Conservation (phyloP, 176 grass and related monocot species). For the Juncus inflexus region DNA sequence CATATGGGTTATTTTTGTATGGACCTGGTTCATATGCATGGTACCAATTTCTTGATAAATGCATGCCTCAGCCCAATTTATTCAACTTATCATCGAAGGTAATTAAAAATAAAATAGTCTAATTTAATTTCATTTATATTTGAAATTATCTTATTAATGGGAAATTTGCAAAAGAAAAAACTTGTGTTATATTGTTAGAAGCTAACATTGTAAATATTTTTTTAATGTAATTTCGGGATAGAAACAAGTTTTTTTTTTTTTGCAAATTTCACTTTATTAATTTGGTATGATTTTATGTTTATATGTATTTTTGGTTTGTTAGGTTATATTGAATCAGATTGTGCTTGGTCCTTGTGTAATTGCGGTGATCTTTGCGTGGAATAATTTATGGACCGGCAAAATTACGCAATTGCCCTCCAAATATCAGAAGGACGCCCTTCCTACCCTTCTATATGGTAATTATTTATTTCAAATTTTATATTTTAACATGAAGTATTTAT, state of each 20-base stretch:
- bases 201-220: too few relatives aligned
- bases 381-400: constrained; percentile 87
- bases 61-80: constrained; percentile 71
- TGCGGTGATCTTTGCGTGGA: constrained; percentile 94
- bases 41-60: constrained; percentile 77
- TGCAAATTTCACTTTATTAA: too few relatives aligned
- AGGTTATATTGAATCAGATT: constrained; percentile 97
- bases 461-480: background rate
- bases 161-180: too few relatives aligned
- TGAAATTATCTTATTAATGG: too few relatives aligned
- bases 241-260: too few relatives aligned
- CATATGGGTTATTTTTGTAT: constrained; percentile 93
- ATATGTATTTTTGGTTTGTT: constrained; percentile 25
- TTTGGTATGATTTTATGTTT: too few relatives aligned
- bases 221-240: too few relatives aligned
- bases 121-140: too few relatives aligned
- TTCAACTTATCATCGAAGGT: constrained; percentile 71
- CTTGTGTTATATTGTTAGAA: background rate
- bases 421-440: constrained; percentile 87
- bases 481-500: too few relatives aligned
- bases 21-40: constrained; percentile 73
- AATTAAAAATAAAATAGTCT: constrained; percentile 43
- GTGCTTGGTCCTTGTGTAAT: constrained; percentile 94
- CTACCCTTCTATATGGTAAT: constrained; percentile 82
- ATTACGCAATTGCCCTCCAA: constrained; percentile 75